Evolutionary conservation across 371 early-diverging fungal genomes (phyloP), one percentile per base, ranked within the genome.

Genomic region (Zychaea mexicana): DNA sequence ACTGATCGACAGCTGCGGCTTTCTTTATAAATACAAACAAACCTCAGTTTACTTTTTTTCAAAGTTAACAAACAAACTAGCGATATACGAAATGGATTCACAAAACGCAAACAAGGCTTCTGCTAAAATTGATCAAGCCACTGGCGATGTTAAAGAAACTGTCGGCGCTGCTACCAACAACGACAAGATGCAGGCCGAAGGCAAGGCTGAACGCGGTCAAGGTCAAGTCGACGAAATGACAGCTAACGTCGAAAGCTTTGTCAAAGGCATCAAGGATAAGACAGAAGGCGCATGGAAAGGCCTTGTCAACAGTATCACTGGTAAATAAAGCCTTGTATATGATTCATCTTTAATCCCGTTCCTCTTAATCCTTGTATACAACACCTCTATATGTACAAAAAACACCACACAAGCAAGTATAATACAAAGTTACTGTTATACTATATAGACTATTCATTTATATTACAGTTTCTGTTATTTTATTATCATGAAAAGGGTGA

Each of bases 131-230:
- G 79, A 85, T 58, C 73, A 78, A 56, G 30, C 71, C 54, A 53
- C 69, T 28, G 86, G 86, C 19, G 68, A 69, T 12, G 65, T 66
- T 54, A 81, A 81, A 72, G 71, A 82, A n/a, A 69, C 74, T 17
- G 58, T 73, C 21, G 84, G 82, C 12, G 61, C 65, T 19, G 72
- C 72, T 22, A 55, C 77, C 8, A 81, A 79, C 30, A 75, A 83
- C 57, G 65, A 61, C 27, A 31, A 58, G 30, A 42, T 78, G 66
- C 64, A 83, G 68, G 69, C 76, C 10, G 64, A 81, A 64, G 82
- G 82, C 6, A 67, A 73, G 27, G 17, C 72, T 12, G 76, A 81
- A 65, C 61, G 67, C 30, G 62, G 57, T 26, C 55, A 71, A 22
- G 85, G 85, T 22, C 60, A 76, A n/a, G 67, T 69, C n/a, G 62